Evolutionary conservation across 73 alveolate genomes (phyloP).

Genomic region (Blepharisma stoltei): DNA sequence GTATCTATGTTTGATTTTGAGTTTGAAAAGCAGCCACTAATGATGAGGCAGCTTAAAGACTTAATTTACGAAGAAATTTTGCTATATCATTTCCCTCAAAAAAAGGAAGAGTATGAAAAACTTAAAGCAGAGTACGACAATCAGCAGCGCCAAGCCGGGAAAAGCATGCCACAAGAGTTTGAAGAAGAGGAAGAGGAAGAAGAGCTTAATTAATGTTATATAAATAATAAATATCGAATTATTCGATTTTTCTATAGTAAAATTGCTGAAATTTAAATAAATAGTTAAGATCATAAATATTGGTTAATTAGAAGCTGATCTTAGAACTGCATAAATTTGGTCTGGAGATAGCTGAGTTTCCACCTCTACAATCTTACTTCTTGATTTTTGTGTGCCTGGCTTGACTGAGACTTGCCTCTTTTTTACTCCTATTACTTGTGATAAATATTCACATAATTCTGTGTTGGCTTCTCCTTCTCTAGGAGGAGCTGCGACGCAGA

Average conservation of each 20-base stretch:
- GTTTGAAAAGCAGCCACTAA: slow-evolving; percentile 55
- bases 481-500: slow-evolving; percentile 61
- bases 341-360: slow-evolving; percentile 17
- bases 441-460: slow-evolving; percentile 41
- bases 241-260: too few relatives aligned
- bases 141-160: too few relatives aligned
- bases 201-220: too few relatives aligned
- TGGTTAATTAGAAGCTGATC: not conserved
- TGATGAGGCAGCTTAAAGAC: slow-evolving; percentile 47
- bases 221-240: too few relatives aligned
- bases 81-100: slow-evolving; percentile 51
- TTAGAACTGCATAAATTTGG: slow-evolving; percentile 11
- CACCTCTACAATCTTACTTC: slow-evolving; percentile 25
- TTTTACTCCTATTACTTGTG: slow-evolving; percentile 41
- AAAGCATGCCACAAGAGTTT: too few relatives aligned
- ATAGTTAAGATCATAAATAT: too few relatives aligned
- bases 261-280: too few relatives aligned
- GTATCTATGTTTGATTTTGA: slow-evolving; percentile 59
- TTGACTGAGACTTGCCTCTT: slow-evolving; percentile 38
- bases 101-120: slow-evolving; percentile 50
- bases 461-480: slow-evolving; percentile 60
- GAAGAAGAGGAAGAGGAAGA: too few relatives aligned
- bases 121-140: slow-evolving; percentile 36
- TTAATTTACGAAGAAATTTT: slow-evolving; percentile 63
- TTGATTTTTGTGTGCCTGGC: slow-evolving; percentile 36